Conservation (phyloP, 2,329 filamentous ascomycete genomes). For the Massarina eburnea region DNA sequence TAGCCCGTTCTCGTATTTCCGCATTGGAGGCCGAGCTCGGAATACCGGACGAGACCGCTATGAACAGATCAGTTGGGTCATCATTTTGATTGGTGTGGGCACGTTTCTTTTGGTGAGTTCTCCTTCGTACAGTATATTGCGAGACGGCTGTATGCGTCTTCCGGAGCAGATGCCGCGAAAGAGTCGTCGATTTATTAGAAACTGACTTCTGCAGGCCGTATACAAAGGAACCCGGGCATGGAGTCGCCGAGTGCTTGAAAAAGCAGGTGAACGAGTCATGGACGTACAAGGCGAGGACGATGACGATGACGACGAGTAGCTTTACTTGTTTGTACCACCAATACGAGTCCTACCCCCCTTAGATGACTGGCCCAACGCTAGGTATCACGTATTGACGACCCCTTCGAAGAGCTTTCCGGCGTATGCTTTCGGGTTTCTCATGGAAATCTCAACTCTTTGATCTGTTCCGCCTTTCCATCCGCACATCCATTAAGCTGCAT, state of each 20-base stretch:
- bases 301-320: constrained; percentile 54
- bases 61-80: constrained; percentile 75
- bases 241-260: constrained; percentile 72
- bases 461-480: constrained; percentile 34
- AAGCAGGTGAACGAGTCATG: constrained; percentile 75
- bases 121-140: neutral
- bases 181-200: no score
- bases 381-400: no score
- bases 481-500: constrained; percentile 98
- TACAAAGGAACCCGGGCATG: constrained; percentile 79
- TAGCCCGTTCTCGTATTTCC: constrained; percentile 74
- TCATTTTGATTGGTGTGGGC: constrained; percentile 76
- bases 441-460: no score
- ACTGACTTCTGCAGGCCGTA: constrained; percentile 67
- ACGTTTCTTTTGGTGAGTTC: constrained; percentile 74
- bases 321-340: constrained; percentile 11
- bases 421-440: no score
- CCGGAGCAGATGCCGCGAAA: constrained; percentile 12
- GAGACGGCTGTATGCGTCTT: neutral
- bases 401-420: no score
- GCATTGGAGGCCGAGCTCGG: constrained; percentile 61
- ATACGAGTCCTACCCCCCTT: constrained; percentile 1
- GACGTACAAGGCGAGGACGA: constrained; percentile 73
- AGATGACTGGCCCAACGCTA: no score
- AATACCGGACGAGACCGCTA: constrained; percentile 74